Conservation (phyloP, 2,329 filamentous ascomycete genomes). For the Trichoderma citrinoviride region DNA sequence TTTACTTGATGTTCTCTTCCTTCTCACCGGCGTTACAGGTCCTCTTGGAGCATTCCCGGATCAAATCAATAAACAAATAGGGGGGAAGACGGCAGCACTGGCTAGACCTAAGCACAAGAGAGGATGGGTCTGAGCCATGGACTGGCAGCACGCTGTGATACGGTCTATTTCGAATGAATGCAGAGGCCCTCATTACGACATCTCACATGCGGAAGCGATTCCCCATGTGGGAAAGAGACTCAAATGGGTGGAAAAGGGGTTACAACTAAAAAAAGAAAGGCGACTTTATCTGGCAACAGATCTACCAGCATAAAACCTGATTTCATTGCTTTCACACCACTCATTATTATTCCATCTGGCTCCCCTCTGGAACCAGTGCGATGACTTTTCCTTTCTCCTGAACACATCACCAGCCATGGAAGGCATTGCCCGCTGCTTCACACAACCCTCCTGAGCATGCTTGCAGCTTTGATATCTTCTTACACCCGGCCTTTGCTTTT, state of each 20-base stretch:
- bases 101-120: not conserved
- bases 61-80: not conserved
- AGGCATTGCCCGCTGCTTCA: constrained; percentile 11
- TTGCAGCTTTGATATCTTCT: not conserved
- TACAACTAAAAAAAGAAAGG: constrained; percentile 25
- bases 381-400: not conserved
- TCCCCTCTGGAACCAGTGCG: not conserved
- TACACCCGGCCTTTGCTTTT: constrained; percentile 1
- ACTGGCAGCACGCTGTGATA: not conserved
- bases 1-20: not conserved
- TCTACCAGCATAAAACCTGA: constrained; percentile 30
- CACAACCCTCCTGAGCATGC: constrained; percentile 1
- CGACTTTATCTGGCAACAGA: constrained; percentile 36
- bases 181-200: not conserved
- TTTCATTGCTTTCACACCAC: not conserved
- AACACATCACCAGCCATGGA: constrained; percentile 4
- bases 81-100: not conserved
- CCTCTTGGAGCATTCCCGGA: constrained; percentile 20
- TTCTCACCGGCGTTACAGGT: constrained; percentile 22
- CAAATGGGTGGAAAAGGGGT: constrained; percentile 12
- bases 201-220: not conserved
- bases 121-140: not conserved
- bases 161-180: not conserved
- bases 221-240: not conserved
- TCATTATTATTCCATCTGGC: not conserved